These are phyloP conservation scores for Dactylis glomerata DNA, from an alignment of 176 grass and related monocot genomes.

Conservation along the genomic window DNA sequence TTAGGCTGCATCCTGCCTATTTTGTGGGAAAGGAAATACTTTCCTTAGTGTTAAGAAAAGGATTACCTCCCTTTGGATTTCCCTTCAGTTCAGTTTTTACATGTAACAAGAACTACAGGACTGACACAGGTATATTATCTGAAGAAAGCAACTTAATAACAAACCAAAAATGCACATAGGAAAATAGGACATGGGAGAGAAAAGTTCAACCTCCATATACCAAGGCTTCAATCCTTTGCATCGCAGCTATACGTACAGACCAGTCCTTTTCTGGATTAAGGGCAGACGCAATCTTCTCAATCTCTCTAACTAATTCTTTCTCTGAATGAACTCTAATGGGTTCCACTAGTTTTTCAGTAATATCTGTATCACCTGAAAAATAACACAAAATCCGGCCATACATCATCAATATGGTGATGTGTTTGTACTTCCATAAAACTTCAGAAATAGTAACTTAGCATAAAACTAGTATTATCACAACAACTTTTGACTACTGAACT, in stretches of 20 bases:
- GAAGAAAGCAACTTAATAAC: conserved; percentile 31
- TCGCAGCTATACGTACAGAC: conserved; percentile 67
- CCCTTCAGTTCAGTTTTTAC: conserved; percentile 2
- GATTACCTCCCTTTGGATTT: background rate
- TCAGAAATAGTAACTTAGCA: background rate
- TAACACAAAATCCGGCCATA: background rate
- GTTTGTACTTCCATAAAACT: conserved; percentile 15
- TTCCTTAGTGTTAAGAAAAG: background rate
- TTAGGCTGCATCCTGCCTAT: background rate
- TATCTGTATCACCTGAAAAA: conserved; percentile 65
- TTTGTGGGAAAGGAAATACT: background rate
- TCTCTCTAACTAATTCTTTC: conserved; percentile 73
- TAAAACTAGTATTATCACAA: background rate
- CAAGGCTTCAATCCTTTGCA: conserved; percentile 83
- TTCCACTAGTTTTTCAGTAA: conserved; percentile 61
- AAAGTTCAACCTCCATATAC: conserved; percentile 60
- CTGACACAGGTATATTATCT: background rate
- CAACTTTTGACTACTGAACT: background rate
- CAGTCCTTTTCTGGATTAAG: conserved; percentile 88
- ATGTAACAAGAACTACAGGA: background rate
- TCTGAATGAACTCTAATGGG: conserved; percentile 80
- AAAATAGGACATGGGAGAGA: conserved; percentile 5
- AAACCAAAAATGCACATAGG: conserved; percentile 7
- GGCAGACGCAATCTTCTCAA: conserved; percentile 67
- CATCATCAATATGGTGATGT: conserved; percentile 15